These are phyloP conservation scores for Taiozyma sp. DNA, from an alignment of 1,139 yeast genomes.

Conservation along the genomic window DNA sequence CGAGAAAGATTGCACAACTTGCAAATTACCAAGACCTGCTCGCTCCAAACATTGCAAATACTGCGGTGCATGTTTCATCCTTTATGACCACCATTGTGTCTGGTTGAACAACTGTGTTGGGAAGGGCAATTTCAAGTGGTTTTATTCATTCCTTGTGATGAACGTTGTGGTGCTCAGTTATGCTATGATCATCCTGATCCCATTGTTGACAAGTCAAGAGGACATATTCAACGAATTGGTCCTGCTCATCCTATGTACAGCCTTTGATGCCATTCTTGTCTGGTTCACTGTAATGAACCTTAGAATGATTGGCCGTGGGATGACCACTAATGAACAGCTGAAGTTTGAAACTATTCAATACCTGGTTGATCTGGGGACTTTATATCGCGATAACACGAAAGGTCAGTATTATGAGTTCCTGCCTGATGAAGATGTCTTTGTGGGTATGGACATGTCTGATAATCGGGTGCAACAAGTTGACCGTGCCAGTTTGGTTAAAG, in stretches of 20 bases:
- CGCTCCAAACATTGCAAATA: constrained; percentile 84
- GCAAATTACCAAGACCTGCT: constrained; percentile 71
- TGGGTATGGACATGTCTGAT: constrained; percentile 16
- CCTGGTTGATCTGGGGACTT: constrained; percentile 43
- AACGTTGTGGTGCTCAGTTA: constrained; percentile 55
- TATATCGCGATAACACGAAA: constrained; percentile 29
- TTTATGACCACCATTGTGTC: constrained; percentile 90
- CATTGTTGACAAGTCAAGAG: constrained; percentile 25
- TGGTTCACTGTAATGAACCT: constrained; percentile 62
- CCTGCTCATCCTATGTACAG: constrained; percentile 40
- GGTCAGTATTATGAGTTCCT: constrained; percentile 15
- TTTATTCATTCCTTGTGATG: constrained; percentile 53
- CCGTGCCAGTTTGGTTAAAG: constrained; percentile 23
- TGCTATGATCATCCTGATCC: constrained; percentile 39
- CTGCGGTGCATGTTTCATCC: constrained; percentile 62
- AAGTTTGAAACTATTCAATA: constrained; percentile 80
- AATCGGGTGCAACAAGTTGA: constrained; percentile 16
- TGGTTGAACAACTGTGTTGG: constrained; percentile 95
- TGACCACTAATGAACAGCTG: constrained; percentile 84
- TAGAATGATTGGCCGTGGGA: constrained; percentile 65
- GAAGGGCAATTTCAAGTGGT: constrained; percentile 66
- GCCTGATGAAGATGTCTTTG: constrained; percentile 16
- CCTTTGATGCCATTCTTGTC: constrained; percentile 48
- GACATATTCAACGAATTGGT: constrained; percentile 6
- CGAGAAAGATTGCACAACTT: constrained; percentile 41